phyloP scores from a whole-genome alignment of 768 basidiomycete genomes.

The Cystobasidium onofrii region DNA sequence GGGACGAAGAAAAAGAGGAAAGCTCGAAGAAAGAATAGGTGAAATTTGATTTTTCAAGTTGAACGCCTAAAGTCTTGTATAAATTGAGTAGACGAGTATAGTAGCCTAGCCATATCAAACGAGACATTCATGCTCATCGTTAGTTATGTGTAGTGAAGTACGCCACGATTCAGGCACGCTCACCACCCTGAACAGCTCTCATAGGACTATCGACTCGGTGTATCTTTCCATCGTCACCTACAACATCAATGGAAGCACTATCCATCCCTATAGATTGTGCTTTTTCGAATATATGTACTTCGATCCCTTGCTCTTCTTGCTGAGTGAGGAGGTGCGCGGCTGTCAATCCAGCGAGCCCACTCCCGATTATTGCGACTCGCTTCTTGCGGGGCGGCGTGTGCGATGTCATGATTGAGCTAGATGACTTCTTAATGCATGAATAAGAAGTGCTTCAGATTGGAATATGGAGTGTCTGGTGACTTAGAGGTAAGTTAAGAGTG shows the following conservation, averaged over 20 bases:
- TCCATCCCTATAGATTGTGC: conserved; percentile 9
- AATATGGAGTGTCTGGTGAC: too few species aligned
- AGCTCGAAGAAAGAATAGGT: conserved; percentile 56
- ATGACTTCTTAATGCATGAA: too few species aligned
- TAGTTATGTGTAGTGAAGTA: too few species aligned
- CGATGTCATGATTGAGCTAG: background rate
- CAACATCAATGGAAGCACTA: conserved; percentile 20
- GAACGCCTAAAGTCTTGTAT: conserved; percentile 58
- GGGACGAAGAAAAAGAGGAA: conserved; percentile 33
- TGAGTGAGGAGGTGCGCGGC: conserved; percentile 22
- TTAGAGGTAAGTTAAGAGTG: too few species aligned
- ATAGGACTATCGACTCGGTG: conserved; percentile 65
- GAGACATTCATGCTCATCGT: too few species aligned
- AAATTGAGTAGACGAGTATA: conserved; percentile 63
- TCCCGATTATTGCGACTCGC: conserved; percentile 13
- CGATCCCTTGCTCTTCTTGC: background rate
- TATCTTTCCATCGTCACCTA: conserved; percentile 9
- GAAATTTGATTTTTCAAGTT: conserved; percentile 56
- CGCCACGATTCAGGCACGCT: too few species aligned
- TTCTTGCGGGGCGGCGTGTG: background rate
- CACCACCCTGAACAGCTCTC: conserved; percentile 72
- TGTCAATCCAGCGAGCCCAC: conserved; percentile 24
- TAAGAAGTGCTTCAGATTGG: too few species aligned
- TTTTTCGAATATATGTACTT: conserved; percentile 26
- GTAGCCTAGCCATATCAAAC: too few species aligned